Evolutionary conservation across 768 basidiomycete species (phyloP).

Genomic region (Rhizopogon vinicolor): DNA sequence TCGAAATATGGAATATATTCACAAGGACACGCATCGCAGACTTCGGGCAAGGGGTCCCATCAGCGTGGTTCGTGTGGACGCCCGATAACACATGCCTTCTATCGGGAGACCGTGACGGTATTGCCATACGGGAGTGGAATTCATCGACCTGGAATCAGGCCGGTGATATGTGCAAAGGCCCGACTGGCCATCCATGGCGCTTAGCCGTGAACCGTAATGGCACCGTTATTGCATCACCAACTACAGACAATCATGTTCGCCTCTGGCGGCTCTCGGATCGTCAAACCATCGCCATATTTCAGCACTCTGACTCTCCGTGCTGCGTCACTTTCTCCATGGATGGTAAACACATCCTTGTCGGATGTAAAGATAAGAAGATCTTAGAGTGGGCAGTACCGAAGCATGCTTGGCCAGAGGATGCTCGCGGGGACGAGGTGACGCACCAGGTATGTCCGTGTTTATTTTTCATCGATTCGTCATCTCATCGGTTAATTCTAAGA

Average conservation of each 20-base stretch:
- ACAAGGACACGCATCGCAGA: background rate
- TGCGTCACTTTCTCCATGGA: background rate
- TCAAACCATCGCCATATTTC: background rate
- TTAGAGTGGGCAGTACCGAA: background rate
- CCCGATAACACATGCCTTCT: background rate
- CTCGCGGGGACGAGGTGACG: background rate
- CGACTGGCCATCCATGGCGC: background rate
- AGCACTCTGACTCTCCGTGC: background rate
- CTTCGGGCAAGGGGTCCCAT: background rate
- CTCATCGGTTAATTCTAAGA: background rate
- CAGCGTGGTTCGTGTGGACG: background rate
- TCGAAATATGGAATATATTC: too few species aligned
- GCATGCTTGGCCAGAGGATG: background rate
- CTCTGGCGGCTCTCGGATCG: slow-evolving; percentile 13
- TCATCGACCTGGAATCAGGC: background rate
- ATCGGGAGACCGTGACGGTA: background rate
- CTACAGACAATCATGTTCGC: background rate
- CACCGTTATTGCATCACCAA: background rate
- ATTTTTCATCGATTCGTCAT: too few species aligned
- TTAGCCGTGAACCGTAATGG: background rate
- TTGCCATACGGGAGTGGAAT: background rate
- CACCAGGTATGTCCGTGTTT: background rate
- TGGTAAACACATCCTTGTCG: background rate
- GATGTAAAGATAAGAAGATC: background rate
- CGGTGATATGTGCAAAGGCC: background rate